Conservation (phyloP, 1,284 basidiomycete genomes). For the Leccinum pachyderme region DNA sequence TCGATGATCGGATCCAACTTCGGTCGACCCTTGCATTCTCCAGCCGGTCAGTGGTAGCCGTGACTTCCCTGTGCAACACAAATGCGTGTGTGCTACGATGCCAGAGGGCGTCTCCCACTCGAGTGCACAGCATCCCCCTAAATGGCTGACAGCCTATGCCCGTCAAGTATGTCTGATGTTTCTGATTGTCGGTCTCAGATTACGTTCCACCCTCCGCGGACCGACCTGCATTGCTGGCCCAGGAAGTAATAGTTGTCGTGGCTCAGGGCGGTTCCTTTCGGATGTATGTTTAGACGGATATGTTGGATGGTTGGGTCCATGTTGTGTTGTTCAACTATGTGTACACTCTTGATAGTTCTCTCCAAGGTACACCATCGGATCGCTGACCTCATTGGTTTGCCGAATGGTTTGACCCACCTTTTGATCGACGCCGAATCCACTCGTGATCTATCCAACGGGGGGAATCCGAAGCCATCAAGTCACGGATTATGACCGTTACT, state of each 20-base stretch:
- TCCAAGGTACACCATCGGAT: not conserved
- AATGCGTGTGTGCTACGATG: not conserved
- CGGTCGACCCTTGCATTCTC: not conserved
- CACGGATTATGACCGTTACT: not conserved
- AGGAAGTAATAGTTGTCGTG: not conserved
- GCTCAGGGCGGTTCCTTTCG: not conserved
- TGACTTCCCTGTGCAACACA: not conserved
- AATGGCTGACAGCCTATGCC: not conserved
- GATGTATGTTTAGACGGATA: not conserved
- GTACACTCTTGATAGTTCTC: not conserved
- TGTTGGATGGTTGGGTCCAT: not conserved
- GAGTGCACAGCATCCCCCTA: not conserved
- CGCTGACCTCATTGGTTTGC: not conserved
- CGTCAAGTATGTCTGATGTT: not conserved
- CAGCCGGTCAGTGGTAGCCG: not conserved
- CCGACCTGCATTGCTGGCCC: not conserved
- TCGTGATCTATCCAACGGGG: too few species aligned
- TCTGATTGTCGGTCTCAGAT: not conserved
- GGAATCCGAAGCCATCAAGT: too few species aligned
- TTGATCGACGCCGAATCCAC: not conserved
- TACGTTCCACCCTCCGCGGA: not conserved
- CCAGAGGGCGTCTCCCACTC: not conserved
- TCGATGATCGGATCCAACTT: not conserved
- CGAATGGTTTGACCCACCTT: not conserved
- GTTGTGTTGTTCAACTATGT: not conserved